These are phyloP conservation scores for Lactarius psammicola DNA, from an alignment of 768 basidiomycete species.

Conservation along the genomic window DNA sequence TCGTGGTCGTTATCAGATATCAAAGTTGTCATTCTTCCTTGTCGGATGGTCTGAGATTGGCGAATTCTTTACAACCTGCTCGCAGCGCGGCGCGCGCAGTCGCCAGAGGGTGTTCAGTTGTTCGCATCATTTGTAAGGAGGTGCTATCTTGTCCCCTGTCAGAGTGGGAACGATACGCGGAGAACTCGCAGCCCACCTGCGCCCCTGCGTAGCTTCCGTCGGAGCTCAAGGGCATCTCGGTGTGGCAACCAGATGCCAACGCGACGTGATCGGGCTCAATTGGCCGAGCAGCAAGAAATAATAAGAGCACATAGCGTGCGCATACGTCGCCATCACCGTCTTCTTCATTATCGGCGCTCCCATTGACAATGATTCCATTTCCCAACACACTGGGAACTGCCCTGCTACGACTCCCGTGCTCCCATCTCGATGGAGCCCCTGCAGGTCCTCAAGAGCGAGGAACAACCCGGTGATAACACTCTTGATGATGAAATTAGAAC, in stretches of 20 bases:
- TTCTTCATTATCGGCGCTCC: conserved; percentile 18
- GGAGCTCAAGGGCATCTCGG: conserved; percentile 20
- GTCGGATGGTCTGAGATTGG: conserved; percentile 19
- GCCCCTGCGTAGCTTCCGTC: conserved; percentile 20
- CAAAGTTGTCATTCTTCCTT: conserved; percentile 15
- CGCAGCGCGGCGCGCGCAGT: conserved; percentile 18
- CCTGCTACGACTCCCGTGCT: conserved; percentile 15
- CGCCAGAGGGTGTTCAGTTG: conserved; percentile 25
- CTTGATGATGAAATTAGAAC: conserved; percentile 21
- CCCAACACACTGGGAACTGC: conserved; percentile 28
- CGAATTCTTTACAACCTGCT: conserved; percentile 25
- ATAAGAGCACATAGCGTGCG: conserved; percentile 14
- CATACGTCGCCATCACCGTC: conserved; percentile 21
- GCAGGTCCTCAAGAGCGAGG: conserved; percentile 19
- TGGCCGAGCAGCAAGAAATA: background rate
- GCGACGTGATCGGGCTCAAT: background rate
- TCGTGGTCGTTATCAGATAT: conserved; percentile 30
- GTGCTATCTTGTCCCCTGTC: conserved; percentile 4
- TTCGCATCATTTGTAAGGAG: conserved; percentile 21
- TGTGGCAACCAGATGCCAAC: conserved; percentile 26
- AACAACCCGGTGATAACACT: conserved; percentile 9
- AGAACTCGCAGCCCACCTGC: conserved; percentile 13
- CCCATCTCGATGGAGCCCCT: conserved; percentile 1
- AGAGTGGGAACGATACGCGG: background rate
- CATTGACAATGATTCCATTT: conserved; percentile 25